Percentiles rank a stretch among this genome's conserved stretches.
Evolutionary conservation across 371 early-diverging fungal genomes (phyloP).

Genomic region (Actinomortierella ambigua): DNA sequence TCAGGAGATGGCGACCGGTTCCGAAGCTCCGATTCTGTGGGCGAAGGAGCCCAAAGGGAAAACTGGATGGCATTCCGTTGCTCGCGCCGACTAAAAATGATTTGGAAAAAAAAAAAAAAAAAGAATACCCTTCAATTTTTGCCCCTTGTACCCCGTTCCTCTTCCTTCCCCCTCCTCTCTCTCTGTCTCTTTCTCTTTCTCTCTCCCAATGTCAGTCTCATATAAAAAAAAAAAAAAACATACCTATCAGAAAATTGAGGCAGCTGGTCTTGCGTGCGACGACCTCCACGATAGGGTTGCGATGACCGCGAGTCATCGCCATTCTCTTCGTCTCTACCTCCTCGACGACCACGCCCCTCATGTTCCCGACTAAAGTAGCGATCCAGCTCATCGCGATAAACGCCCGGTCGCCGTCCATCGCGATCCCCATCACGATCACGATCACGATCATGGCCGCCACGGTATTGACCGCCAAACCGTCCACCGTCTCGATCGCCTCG

Average conservation of each 20-base stretch:
- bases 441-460: no score
- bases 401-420: no score
- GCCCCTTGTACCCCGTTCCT: neutral
- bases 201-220: neutral
- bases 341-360: no score
- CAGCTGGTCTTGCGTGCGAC: constrained; percentile 22
- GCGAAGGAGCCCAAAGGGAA: constrained; percentile 77
- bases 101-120: neutral
- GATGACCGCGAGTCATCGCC: no score
- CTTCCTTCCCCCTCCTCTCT: neutral
- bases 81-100: constrained; percentile 27
- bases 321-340: no score
- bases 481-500: constrained; percentile 3
- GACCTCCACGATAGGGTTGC: constrained; percentile 24
- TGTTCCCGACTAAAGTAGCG: no score
- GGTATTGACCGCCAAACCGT: constrained; percentile 6
- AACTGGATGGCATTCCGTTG: constrained; percentile 54
- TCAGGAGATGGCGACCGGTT: constrained; percentile 33
- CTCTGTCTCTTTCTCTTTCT: no score
- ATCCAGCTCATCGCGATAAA: no score
- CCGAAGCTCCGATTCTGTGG: constrained; percentile 54
- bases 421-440: no score
- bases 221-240: neutral
- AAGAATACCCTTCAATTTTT: neutral
- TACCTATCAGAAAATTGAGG: constrained; percentile 32